phyloP scores from a whole-genome alignment of 805 yeast species.

The Wickerhamiella sorbophila region DNA sequence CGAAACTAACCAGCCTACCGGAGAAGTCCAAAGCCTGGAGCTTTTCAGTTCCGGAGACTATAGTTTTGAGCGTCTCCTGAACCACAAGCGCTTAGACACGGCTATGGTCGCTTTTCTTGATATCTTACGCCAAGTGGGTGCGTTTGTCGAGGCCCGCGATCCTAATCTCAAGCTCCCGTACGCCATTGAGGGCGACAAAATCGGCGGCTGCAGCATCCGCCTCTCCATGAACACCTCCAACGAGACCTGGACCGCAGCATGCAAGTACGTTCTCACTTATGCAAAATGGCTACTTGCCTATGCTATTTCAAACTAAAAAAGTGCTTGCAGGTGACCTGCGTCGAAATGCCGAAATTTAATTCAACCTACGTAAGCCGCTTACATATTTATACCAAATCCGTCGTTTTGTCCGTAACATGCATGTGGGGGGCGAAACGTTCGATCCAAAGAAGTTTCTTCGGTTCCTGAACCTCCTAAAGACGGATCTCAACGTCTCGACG shows the following conservation, averaged over 20 bases:
- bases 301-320: slow-evolving; percentile 18
- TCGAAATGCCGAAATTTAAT: too few species aligned
- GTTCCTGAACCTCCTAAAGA: not conserved
- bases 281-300: slow-evolving; percentile 75
- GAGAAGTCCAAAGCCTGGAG: slow-evolving; percentile 33
- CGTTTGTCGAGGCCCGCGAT: slow-evolving; percentile 32
- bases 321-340: too few species aligned
- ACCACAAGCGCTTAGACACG: slow-evolving; percentile 62
- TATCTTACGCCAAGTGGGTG: slow-evolving; percentile 40
- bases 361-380: too few species aligned
- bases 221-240: slow-evolving; percentile 48
- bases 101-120: slow-evolving; percentile 70
- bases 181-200: slow-evolving; percentile 49
- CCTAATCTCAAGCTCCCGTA: slow-evolving; percentile 54
- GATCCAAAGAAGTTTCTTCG: not conserved
- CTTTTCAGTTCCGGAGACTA: slow-evolving; percentile 59
- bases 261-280: slow-evolving; percentile 66
- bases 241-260: slow-evolving; percentile 81
- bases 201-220: slow-evolving; percentile 66
- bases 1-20: slow-evolving; percentile 24
- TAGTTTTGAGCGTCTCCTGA: slow-evolving; percentile 53
- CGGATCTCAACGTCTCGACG: slow-evolving; percentile 53
- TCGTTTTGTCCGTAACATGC: not conserved
- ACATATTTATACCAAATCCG: slow-evolving; percentile 1
- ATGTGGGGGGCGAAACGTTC: not conserved